Conservation (phyloP, 2,329 filamentous ascomycete genomes). For the Fusarium kyushuense region DNA sequence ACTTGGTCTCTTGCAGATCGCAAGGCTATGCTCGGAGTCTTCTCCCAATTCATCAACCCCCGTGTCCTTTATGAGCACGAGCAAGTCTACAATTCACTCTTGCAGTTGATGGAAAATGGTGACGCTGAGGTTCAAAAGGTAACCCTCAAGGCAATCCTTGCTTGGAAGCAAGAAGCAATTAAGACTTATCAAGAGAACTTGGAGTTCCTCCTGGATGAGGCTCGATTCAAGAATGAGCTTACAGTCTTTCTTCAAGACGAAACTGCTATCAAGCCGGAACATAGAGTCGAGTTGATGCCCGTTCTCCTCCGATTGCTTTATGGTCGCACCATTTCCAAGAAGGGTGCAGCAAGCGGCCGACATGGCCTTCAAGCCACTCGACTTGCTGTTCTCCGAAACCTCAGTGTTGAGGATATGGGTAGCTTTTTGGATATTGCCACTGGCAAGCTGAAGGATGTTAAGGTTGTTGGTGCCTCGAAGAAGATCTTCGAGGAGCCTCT, state of each 20-base stretch:
- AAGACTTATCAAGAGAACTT: constrained; percentile 86
- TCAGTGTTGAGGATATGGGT: constrained; percentile 79
- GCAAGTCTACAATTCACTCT: constrained; percentile 80
- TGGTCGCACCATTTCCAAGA: constrained; percentile 86
- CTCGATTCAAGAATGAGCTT: constrained; percentile 93
- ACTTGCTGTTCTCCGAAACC: constrained; percentile 82
- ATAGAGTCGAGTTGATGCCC: constrained; percentile 82
- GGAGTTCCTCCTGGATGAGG: constrained; percentile 88
- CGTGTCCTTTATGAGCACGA: constrained; percentile 82
- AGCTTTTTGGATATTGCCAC: constrained; percentile 86
- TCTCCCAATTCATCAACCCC: constrained; percentile 88
- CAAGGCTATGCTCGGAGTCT: constrained; percentile 83
- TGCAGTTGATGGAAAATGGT: constrained; percentile 84
- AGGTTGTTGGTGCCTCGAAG: constrained; percentile 66
- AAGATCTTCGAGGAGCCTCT: constrained; percentile 69
- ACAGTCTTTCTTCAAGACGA: constrained; percentile 85
- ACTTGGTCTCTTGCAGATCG: constrained; percentile 83
- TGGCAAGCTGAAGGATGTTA: constrained; percentile 73
- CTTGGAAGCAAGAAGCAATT: constrained; percentile 87
- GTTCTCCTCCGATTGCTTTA: constrained; percentile 89
- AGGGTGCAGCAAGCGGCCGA: constrained; percentile 79
- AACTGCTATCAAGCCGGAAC: constrained; percentile 77
- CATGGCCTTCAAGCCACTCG: constrained; percentile 85
- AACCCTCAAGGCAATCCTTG: constrained; percentile 84
- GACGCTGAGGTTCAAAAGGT: constrained; percentile 90